Percentiles rank a stretch among this genome's conserved stretches.
Evolutionary conservation across 495 filamentous ascomycete species (phyloP).

Genomic region (Hyaloscypha bicolor): DNA sequence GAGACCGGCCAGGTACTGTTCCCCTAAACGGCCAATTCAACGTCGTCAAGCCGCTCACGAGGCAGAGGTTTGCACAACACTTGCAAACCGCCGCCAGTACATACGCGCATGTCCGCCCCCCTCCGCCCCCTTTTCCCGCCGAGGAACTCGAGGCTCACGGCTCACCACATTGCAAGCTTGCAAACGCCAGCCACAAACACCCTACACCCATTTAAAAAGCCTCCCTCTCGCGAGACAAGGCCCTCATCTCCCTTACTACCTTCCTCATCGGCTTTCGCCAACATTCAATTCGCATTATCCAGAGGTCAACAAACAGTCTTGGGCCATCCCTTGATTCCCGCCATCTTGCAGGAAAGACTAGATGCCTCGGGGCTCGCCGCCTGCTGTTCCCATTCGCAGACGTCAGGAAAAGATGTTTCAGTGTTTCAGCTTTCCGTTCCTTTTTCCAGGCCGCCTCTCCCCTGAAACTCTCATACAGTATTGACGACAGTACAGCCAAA

Average conservation of each 20-base stretch:
- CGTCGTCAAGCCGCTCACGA: neutral
- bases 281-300: neutral
- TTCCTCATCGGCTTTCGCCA: neutral
- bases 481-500: neutral
- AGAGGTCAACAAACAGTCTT: too few relatives aligned
- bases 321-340: too few relatives aligned
- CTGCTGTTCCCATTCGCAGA: neutral
- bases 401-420: neutral
- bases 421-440: neutral
- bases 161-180: neutral
- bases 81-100: neutral
- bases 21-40: neutral
- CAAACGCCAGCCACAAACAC: neutral
- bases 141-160: neutral
- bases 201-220: neutral
- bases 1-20: neutral
- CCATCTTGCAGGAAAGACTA: neutral
- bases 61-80: neutral
- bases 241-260: neutral
- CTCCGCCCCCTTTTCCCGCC: neutral
- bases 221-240: neutral
- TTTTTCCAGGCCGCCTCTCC: neutral
- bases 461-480: neutral
- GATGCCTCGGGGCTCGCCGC: neutral
- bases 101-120: neutral